A percentile compares a stretch with the other conserved stretches of the same genome.
These are phyloP conservation scores for Aschersonia sp. DNA, from an alignment of 2,329 filamentous ascomycete species.

Conservation along the genomic window DNA sequence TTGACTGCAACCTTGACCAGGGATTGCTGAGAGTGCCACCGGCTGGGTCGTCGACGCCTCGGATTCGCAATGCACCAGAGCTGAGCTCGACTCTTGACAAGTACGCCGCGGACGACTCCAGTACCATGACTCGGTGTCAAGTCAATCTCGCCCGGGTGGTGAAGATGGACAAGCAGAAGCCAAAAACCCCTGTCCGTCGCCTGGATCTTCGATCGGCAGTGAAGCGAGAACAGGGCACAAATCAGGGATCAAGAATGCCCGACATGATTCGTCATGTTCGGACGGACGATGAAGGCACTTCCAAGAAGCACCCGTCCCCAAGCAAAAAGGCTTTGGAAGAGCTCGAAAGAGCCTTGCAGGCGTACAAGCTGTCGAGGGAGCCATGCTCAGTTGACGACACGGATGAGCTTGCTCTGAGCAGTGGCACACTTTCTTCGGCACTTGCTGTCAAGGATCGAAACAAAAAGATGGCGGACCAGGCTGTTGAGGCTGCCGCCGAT, in stretches of 20 bases:
- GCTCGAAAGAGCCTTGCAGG: slow-evolving; percentile 20
- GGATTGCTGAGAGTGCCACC: slow-evolving; percentile 21
- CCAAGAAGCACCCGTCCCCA: slow-evolving; percentile 31
- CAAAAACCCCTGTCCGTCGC: slow-evolving; percentile 1
- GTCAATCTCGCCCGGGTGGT: slow-evolving; percentile 6
- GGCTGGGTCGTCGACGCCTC: slow-evolving; percentile 23
- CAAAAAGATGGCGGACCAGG: background rate
- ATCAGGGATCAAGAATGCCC: no score
- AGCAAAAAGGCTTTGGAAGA: slow-evolving; percentile 24
- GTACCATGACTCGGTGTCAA: slow-evolving; percentile 2
- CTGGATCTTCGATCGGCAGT: background rate
- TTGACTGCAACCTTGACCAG: slow-evolving; percentile 22
- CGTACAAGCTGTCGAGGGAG: slow-evolving; percentile 13
- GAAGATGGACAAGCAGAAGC: slow-evolving; percentile 3
- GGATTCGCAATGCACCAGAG: slow-evolving; percentile 7
- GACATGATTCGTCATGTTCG: background rate
- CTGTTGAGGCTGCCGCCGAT: background rate
- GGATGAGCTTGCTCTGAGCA: slow-evolving; percentile 15
- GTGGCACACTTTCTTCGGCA: background rate
- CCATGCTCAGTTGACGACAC: slow-evolving; percentile 8
- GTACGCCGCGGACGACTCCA: background rate
- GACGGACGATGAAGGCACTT: slow-evolving; percentile 5
- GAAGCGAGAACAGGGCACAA: slow-evolving; percentile 1
- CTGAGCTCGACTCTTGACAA: slow-evolving; percentile 1
- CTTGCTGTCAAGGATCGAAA: slow-evolving; percentile 16